Evolutionary conservation across 1,284 basidiomycete species (phyloP), one percentile per base, ranked within the genome.

Genomic region (Papiliotrema fonsecae): DNA sequence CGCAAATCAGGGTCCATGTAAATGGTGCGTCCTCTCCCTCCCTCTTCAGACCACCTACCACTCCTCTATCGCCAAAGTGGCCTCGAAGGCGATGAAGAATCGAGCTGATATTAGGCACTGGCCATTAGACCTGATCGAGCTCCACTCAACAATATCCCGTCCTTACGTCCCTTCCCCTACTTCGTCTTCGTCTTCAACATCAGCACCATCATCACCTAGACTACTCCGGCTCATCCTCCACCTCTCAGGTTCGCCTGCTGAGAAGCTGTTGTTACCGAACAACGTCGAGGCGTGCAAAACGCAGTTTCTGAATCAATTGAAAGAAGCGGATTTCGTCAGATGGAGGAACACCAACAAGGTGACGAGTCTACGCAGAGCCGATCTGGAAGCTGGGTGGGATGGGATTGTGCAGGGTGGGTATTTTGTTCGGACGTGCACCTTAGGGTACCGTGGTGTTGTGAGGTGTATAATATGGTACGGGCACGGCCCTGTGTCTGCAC

Each of bases 261-360:
- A 91, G 58, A 88, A 86, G 66, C 80, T 93, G 16, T 78, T 90
- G n/a, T 73, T 91, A 16, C 78, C 86, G 0, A 84, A 87, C 6
- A 82, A 79, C 44, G 74, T 85, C 14, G 90, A 94, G 49, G 79
- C 86, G 14, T 91, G 88, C 76, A 89, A 90, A 64, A 84, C 86
- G 52, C 84, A 86, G 2, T 97, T 90, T 69, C 90, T 96, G 84
- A 88, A 87, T 6, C 87, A 93, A 67, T 74, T 94, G 41, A 96
- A 96, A 65, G 92, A 97, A 71, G 90, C 89, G 1, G 92, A 97
- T 69, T 94, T 93, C 67, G 83, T 94, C 46, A 78, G 92, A 45
- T 96, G 90, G 89, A 88, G 93, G 2, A 94, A 86, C 73, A 92
- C 88, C 18, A 88, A 89, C 67, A 81, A 89, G 27, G 90, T 96